Evolutionary conservation across 2,329 filamentous ascomycete genomes (phyloP), one percentile per base, ranked within the genome.

Genomic region (Blastomyces percursus): DNA sequence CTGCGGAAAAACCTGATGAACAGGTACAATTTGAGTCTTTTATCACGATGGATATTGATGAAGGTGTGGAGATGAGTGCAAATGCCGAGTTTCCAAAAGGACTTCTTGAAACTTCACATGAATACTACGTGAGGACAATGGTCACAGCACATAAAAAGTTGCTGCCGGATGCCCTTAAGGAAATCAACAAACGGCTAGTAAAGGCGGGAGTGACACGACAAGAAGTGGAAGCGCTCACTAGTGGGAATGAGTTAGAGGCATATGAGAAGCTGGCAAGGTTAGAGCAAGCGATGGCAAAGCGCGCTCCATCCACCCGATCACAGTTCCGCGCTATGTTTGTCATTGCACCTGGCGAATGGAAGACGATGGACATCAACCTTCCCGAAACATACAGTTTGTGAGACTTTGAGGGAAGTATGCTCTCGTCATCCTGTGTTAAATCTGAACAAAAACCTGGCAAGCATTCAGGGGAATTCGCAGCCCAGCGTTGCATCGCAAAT

Each of bases 281-380:
- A 24, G 59, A 64, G 6, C 44, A 65, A 50, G 59, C 44, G 24
- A 59, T 42, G 3, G 42, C 38, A 24, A 48, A 21, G 16, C 32
- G 42, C 32, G 5, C 24, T 32, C 42, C 16, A 2, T 48, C 42
- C 16, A 32, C 56, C 8, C 60, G 52, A 21, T 32, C 64, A 50
- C 62, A 55, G 21, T 65, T 66, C 30, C 62, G 63, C 32, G 42
- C 64, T 59, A 54, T 67, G 38, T 61, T 32, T 59, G 62, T 61
- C 38, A n/a, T 51, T 35, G 9, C 62, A 21, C 54, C 42, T 3
- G 32, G 50, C n/a, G 50, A 52, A 24, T 61, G 60, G 62, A 44
- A 38, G 38, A 24, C 51, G 32, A n/a, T 50, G 12, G 62, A 66
- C 38, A 38, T 65, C 27, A 56, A 55, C 42, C 56, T 66, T 27